Evolutionary conservation across 2,329 filamentous ascomycete genomes (phyloP), one percentile per base, ranked within the genome.

Genomic region (Fusarium falciforme): DNA sequence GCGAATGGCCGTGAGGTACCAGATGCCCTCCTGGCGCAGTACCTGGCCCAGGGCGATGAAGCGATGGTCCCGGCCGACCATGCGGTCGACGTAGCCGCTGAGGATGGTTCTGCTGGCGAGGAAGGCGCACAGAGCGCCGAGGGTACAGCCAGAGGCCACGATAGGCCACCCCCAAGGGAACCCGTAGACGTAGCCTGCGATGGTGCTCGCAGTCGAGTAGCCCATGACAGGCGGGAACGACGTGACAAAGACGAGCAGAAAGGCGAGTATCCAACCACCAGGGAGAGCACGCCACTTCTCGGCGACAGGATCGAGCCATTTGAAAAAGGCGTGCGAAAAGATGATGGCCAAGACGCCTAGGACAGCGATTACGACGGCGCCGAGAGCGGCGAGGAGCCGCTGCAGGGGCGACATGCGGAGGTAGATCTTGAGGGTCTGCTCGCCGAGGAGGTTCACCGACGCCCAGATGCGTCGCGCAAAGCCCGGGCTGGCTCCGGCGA

Each of bases 11-110:
- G 94, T 92, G 54, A 99, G 88, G 63, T 98, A 91, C 78, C 94
- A 93, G 61, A 99, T 83, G 1, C 96, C 96, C 79, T 99, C 96
- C 79, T 94, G 92, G 74, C 97, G 94, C 71, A 99, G 87, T 9
- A 96, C 96, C 78, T 98, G 89, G 25, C 93, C 90, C 29, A 99
- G 88, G 6, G 96, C 96, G 11, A 96, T 91, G 81, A 99, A 99
- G 61, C 95, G 90, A 80, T 91, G 92, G 84, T 99, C 96, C 74
- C 89, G 88, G 66, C 94, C 93, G 59, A 98, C 93, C 76, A 98
- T 87, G 20, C 91, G 88, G 77, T 95, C 88, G 31, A 98, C 95
- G 80, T 95, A 95, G 52, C 85, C 86, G 74, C 92, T 93, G 68
- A 98, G 87, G 49, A 98, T 83, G 6, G 93, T 94, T 72, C 96